Conservation (phyloP, 202 grass and related monocot genomes). For the Sporobolus alterniflorus region DNA sequence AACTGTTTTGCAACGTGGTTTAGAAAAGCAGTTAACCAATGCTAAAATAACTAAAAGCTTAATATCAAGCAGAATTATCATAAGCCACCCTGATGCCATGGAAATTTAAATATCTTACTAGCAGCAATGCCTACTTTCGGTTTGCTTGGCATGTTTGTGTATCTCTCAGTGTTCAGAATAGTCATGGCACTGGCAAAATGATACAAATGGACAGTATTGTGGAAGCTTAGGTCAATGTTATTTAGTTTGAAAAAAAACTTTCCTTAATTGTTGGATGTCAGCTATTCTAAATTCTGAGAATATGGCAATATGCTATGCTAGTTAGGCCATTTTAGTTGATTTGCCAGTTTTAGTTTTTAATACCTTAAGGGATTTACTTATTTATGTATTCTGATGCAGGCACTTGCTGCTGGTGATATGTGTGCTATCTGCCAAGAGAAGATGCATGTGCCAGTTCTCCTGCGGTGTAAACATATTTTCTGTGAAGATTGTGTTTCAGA, state of each 20-base stretch:
- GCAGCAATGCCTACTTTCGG: too few species aligned
- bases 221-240: conserved; percentile 16
- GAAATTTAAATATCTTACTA: not conserved
- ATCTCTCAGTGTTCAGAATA: conserved; percentile 1
- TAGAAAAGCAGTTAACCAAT: not conserved
- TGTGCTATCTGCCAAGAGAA: conserved; percentile 96
- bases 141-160: conserved; percentile 11
- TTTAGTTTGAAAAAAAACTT: not conserved
- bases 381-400: conserved; percentile 52
- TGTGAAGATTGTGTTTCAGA: conserved; percentile 94
- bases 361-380: not conserved
- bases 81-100: not conserved
- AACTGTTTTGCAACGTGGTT: not conserved
- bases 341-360: not conserved
- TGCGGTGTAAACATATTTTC: conserved; percentile 97
- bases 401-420: conserved; percentile 80
- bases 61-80: not conserved
- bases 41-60: not conserved
- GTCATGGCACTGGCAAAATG: conserved; percentile 4
- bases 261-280: not conserved
- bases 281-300: not conserved
- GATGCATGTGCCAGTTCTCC: conserved; percentile 84
- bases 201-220: not conserved
- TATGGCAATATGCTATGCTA: not conserved
- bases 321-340: not conserved